phyloP scores from a whole-genome alignment of 2,329 filamentous ascomycete species.

The Verticillium klebahnii region DNA sequence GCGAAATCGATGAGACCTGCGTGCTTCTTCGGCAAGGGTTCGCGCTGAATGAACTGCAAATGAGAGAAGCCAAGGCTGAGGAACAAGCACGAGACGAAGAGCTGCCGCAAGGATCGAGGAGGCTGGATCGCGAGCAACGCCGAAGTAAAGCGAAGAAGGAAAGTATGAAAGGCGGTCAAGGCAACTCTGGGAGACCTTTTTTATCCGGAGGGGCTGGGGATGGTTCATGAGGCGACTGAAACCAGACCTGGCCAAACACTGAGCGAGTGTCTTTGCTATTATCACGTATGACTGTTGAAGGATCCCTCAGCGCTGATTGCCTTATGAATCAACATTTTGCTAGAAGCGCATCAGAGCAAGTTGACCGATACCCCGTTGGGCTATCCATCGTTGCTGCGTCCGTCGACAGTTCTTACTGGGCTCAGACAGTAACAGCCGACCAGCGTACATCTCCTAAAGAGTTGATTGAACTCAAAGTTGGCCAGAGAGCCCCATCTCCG shows the following conservation, averaged over 20 bases:
- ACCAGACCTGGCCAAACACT: not conserved
- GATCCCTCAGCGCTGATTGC: too few species aligned
- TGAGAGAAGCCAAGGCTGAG: not conserved
- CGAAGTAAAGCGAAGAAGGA: not conserved
- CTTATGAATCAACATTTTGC: too few species aligned
- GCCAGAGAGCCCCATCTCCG: too few species aligned
- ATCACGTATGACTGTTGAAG: too few species aligned
- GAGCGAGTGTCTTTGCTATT: not conserved
- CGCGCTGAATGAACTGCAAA: not conserved
- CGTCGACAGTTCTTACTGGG: too few species aligned
- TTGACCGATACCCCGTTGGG: too few species aligned
- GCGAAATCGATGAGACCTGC: not conserved
- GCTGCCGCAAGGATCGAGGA: not conserved
- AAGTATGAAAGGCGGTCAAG: not conserved
- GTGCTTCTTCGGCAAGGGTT: not conserved
- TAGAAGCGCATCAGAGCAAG: too few species aligned
- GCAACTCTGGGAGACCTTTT: not conserved
- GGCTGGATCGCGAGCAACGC: not conserved
- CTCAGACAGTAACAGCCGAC: too few species aligned
- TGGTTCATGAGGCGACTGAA: not conserved
- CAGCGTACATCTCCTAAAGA: too few species aligned
- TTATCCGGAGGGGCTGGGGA: not conserved
- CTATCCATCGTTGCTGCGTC: too few species aligned
- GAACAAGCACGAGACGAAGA: not conserved
- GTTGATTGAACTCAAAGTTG: too few species aligned